A percentile compares a stretch with the other conserved stretches of the same genome.
Conservation (phyloP, 1,284 basidiomycete genomes). For the Fomitopsis pinicola region DNA sequence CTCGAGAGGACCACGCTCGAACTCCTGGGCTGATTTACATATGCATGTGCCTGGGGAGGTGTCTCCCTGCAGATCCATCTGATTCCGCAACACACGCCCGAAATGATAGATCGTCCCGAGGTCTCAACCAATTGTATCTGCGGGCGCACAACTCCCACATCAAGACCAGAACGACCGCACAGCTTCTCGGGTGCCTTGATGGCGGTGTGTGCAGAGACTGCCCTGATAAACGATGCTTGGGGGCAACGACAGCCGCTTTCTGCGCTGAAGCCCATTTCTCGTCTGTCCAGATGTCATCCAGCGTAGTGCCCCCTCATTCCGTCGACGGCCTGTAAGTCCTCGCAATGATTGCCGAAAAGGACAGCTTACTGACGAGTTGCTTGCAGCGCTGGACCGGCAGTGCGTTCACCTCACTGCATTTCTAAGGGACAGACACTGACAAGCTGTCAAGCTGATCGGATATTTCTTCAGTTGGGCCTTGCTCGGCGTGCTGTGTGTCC, state of each 20-base stretch:
- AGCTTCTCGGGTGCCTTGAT: background rate
- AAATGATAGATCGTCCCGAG: too few species aligned
- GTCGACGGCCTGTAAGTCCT: background rate
- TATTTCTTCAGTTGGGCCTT: slow-evolving; percentile 2
- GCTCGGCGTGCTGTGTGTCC: slow-evolving; percentile 1
- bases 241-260: background rate
- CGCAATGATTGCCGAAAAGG: background rate
- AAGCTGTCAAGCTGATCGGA: background rate
- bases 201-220: background rate
- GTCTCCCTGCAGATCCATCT: too few species aligned
- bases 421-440: background rate
- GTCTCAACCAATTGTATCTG: background rate
- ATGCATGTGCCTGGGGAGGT: too few species aligned
- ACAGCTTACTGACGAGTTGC: background rate
- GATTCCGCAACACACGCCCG: too few species aligned
- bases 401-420: background rate
- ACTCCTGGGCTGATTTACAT: too few species aligned
- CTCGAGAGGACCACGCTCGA: too few species aligned
- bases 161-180: background rate
- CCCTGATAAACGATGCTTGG: background rate
- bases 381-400: background rate
- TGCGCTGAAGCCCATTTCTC: background rate
- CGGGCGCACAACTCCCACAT: background rate
- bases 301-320: background rate
- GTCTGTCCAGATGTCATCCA: background rate